Conservation (phyloP, 768 basidiomycete species). For the Trametopsis cervina region DNA sequence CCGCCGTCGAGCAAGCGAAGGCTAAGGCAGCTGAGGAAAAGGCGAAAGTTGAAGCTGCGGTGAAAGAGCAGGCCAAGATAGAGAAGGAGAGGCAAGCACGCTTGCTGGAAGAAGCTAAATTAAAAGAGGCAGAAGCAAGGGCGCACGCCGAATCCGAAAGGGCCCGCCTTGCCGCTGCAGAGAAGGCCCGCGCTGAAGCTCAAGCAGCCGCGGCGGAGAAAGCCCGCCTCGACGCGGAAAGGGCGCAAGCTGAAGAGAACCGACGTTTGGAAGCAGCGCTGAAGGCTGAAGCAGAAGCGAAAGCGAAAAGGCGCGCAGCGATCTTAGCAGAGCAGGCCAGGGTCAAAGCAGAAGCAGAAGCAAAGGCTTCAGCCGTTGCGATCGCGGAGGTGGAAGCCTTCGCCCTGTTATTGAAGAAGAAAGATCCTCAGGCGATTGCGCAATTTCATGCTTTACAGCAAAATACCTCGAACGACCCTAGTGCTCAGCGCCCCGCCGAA, state of each 20-base stretch:
- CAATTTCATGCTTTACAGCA: no score
- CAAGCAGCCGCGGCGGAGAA: neutral
- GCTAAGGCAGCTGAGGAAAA: neutral
- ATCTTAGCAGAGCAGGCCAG: no score
- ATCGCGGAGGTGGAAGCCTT: no score
- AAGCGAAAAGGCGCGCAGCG: no score
- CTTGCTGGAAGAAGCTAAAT: neutral
- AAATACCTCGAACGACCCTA: no score
- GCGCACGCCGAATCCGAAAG: neutral
- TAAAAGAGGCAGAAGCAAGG: neutral
- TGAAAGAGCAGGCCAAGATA: neutral
- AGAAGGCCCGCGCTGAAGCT: slow-evolving; percentile 1
- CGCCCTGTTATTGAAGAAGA: no score
- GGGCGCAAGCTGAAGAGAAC: neutral
- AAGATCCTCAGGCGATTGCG: no score
- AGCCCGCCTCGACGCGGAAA: neutral
- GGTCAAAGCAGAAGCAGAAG: no score
- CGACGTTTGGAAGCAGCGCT: neutral
- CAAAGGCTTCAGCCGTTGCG: no score
- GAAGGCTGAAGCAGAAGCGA: neutral
- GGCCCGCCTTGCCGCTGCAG: neutral
- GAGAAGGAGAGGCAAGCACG: neutral
- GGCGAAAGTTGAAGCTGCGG: neutral
- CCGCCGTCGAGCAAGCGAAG: neutral
- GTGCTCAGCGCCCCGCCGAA: no score